Evolutionary conservation across 2,329 filamentous ascomycete genomes (phyloP).

Genomic region (Fusarium setosum): DNA sequence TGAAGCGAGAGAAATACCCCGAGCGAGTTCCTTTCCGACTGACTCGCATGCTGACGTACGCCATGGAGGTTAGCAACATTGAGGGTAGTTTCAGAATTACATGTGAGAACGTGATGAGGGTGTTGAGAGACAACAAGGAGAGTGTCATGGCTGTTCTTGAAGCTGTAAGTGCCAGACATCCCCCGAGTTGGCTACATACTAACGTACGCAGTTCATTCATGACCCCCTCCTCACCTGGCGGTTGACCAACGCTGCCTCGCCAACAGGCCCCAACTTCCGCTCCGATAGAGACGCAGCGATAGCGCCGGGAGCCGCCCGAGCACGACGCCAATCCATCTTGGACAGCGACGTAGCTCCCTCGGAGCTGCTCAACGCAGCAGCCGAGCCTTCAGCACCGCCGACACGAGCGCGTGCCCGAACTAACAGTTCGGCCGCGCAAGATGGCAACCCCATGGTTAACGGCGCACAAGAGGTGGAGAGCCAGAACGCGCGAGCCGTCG

Average conservation of each 20-base stretch:
- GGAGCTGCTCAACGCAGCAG: conserved; percentile 63
- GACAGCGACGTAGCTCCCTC: conserved; percentile 71
- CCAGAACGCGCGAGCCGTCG: conserved; percentile 91
- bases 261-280: conserved; percentile 74
- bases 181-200: not conserved
- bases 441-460: conserved; percentile 49
- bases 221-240: conserved; percentile 99
- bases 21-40: conserved; percentile 97
- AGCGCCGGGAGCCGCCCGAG: conserved; percentile 60
- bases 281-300: conserved; percentile 67
- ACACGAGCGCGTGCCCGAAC: conserved; percentile 67
- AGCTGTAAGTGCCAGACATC: conserved; percentile 75
- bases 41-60: conserved; percentile 98
- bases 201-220: conserved; percentile 83
- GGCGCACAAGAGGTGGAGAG: conserved; percentile 72
- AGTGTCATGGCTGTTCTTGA: conserved; percentile 98
- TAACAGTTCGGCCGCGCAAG: conserved; percentile 63
- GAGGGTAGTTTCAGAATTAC: conserved; percentile 98
- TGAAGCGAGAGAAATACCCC: conserved; percentile 99
- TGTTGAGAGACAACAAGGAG: conserved; percentile 96
- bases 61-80: conserved; percentile 99
- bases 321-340: conserved; percentile 76
- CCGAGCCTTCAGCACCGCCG: conserved; percentile 59
- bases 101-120: conserved; percentile 98
- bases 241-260: conserved; percentile 74